Conservation (phyloP, 352 stramenopile genomes). For the Peronospora farinosa region DNA sequence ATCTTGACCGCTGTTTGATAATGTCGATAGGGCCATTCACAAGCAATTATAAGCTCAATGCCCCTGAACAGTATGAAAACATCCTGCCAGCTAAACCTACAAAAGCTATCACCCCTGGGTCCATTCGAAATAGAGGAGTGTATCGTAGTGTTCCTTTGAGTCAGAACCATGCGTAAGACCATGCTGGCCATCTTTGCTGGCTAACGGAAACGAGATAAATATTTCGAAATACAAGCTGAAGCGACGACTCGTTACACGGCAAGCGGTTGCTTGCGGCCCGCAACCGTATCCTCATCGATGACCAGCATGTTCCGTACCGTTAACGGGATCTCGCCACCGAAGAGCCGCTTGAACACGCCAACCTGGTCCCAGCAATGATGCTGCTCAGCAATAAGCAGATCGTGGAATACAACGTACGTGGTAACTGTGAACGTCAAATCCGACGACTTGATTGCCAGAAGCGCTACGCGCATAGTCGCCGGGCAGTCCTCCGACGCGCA, state of each 20-base stretch:
- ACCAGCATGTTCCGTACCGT: slow-evolving; percentile 49
- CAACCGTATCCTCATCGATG: slow-evolving; percentile 39
- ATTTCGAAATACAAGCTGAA: neutral
- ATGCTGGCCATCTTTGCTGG: neutral
- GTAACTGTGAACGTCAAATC: slow-evolving; percentile 81
- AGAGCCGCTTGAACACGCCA: slow-evolving; percentile 75
- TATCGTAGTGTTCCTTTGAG: neutral
- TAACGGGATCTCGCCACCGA: slow-evolving; percentile 62
- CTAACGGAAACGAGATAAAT: neutral
- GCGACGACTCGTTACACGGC: slow-evolving; percentile 19
- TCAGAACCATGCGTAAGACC: neutral
- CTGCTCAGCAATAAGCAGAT: slow-evolving; percentile 60
- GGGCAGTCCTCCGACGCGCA: slow-evolving; percentile 67
- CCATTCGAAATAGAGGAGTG: neutral
- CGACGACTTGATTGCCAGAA: slow-evolving; percentile 74
- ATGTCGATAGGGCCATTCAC: too few relatives aligned
- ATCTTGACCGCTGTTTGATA: too few relatives aligned
- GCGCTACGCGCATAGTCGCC: slow-evolving; percentile 52
- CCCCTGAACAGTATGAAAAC: too few relatives aligned
- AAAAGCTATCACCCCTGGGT: neutral
- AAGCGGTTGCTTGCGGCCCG: slow-evolving; percentile 28
- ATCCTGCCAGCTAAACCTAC: neutral
- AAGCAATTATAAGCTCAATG: too few relatives aligned
- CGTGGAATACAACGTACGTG: slow-evolving; percentile 78
- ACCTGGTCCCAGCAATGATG: slow-evolving; percentile 82